Evolutionary conservation across 208 protist species (phyloP).

Genomic region (Trypanosoma caninum): DNA sequence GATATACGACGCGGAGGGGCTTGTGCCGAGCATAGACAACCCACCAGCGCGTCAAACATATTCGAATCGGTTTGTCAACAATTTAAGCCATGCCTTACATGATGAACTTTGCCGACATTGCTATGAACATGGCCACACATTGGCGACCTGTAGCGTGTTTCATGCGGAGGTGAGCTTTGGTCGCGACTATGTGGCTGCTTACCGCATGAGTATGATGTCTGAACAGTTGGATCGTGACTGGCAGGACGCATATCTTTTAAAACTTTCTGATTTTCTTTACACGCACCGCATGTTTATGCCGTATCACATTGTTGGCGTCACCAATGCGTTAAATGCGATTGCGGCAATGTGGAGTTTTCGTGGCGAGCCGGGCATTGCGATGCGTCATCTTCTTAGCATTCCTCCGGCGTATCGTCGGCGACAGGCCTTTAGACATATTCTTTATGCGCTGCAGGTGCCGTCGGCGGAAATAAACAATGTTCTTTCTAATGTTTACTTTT

Average conservation of each 20-base stretch:
- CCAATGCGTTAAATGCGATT: conserved; percentile 79
- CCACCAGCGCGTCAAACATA: conserved; percentile 50
- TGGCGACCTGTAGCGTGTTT: conserved; percentile 71
- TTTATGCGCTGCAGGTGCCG: conserved; percentile 67
- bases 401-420: conserved; percentile 73
- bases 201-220: conserved; percentile 88
- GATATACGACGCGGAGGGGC: conserved; percentile 49
- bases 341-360: conserved; percentile 83
- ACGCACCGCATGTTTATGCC: conserved; percentile 67
- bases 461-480: conserved; percentile 42
- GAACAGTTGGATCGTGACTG: conserved; percentile 74
- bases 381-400: conserved; percentile 61
- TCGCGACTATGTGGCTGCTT: conserved; percentile 82
- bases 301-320: conserved; percentile 82
- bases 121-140: conserved; percentile 60
- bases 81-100: conserved; percentile 50
- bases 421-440: conserved; percentile 74
- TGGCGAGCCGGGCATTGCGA: conserved; percentile 71
- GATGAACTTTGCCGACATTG: conserved; percentile 82
- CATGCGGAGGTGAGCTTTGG: conserved; percentile 80
- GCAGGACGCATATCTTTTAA: conserved; percentile 75
- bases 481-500: conserved; percentile 65
- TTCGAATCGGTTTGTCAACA: conserved; percentile 49
- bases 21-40: conserved; percentile 41
- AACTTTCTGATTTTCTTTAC: conserved; percentile 63